Evolutionary conservation across 768 basidiomycete species (phyloP), one percentile per base, ranked within the genome.

Genomic region (Suillus brevipes): DNA sequence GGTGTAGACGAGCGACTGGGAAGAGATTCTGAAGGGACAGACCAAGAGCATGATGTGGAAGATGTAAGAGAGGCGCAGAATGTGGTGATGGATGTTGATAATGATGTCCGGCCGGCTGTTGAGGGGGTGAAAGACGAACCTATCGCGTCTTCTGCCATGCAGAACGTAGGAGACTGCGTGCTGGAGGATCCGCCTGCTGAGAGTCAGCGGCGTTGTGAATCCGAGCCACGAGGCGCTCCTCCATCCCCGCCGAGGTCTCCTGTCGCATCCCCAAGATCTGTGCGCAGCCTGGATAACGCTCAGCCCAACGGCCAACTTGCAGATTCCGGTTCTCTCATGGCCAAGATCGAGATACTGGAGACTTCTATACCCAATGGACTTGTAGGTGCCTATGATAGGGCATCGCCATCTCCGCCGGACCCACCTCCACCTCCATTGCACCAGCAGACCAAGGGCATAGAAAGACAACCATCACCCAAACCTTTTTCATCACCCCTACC

Each of bases 41-140:
- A 58, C 20, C 53, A 38, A 13, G 43, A 36, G 12, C 57, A 20
- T 61, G 47, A 52, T 16, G 20, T 58, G 53, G 34, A 61, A 12
- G 55, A 18, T 61, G 20, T 20, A 12, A 28, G 3, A 28, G 61
- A 67, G 6, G 69, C 42, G 18, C 66, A 58, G 38, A 69, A 67
- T 31, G 69, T 60, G 49, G 59, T 57, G 60, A 64, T 64, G 68
- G n/a, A 58, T 18, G 67, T 64, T 8, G 63, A 9, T 38, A 60
- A 65, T 8, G 64, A 8, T 38, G 61, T 57, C 58, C 59, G 57
- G 34, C 65, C 42, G 9, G 49, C 43, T 66, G 28, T 14, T 6
- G 14, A 23, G 28, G 63, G 65, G 14, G 38, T 49, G 37, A 58
- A 40, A 25, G 62, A 40, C 4, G 62, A 63, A 53, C 53, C 49